phyloP scores from a whole-genome alignment of 208 protist genomes.

The Acanthamoeba culbertsoni region DNA sequence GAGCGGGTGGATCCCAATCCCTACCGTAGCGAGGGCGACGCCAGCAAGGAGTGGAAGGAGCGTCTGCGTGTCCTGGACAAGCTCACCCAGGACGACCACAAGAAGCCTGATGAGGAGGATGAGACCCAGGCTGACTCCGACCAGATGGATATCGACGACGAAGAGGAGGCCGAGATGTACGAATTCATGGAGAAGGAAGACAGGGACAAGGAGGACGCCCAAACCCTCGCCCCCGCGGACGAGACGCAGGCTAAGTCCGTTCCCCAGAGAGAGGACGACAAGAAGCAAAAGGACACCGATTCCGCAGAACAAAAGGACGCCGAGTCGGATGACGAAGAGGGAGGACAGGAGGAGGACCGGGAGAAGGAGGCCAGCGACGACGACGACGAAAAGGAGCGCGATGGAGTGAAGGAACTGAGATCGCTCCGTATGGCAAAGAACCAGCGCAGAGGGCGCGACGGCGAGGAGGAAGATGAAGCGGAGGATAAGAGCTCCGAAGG shows the following conservation, averaged over 20 bases:
- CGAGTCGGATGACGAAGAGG: background rate
- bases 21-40: conserved; percentile 75
- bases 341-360: conserved; percentile 39
- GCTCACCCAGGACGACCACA: conserved; percentile 71
- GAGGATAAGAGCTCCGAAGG: conserved; percentile 59
- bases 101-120: conserved; percentile 81
- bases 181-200: conserved; percentile 76
- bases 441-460: background rate
- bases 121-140: conserved; percentile 79
- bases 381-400: conserved; percentile 49
- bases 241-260: conserved; percentile 67
- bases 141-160: conserved; percentile 61
- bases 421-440: background rate
- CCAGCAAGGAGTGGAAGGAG: conserved; percentile 82
- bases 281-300: conserved; percentile 75
- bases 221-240: conserved; percentile 60
- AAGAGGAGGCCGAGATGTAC: conserved; percentile 59
- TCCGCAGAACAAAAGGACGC: conserved; percentile 35
- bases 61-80: conserved; percentile 80
- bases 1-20: conserved; percentile 78
- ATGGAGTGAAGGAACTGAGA: conserved; percentile 44
- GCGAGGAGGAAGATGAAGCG: conserved; percentile 30
- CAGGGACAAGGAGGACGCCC: conserved; percentile 65
- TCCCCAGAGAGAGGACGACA: conserved; percentile 65
- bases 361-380: background rate